Percentiles rank a stretch among this genome's conserved stretches.
Evolutionary conservation across 257 asterid species (phyloP).

Genomic region (Petrea volubilis): DNA sequence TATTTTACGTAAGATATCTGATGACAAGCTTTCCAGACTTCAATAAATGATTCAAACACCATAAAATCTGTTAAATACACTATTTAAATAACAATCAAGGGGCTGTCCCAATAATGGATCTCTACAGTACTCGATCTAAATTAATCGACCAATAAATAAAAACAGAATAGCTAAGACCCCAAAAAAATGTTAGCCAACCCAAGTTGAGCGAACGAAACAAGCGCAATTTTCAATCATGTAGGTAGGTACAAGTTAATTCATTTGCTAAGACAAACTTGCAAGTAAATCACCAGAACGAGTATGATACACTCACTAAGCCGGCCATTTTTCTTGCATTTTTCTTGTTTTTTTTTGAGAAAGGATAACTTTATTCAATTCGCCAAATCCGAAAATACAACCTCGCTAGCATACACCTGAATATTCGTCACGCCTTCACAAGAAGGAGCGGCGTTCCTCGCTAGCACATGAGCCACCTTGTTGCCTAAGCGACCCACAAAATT

Average conservation of each 20-base stretch:
- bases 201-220: background rate
- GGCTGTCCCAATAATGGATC: too few relatives aligned
- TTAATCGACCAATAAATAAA: too few relatives aligned
- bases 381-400: background rate
- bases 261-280: background rate
- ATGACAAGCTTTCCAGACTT: background rate
- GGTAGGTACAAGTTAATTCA: background rate
- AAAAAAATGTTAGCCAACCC: background rate
- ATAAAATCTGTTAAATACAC: background rate
- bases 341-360: too few relatives aligned
- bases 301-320: background rate
- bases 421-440: too few relatives aligned
- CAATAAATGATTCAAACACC: background rate
- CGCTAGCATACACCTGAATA: slow-evolving; percentile 65
- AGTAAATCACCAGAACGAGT: background rate
- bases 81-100: background rate
- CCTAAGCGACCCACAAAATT: too few relatives aligned
- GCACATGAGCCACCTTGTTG: too few relatives aligned
- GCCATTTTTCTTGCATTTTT: too few relatives aligned
- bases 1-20: background rate
- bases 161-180: too few relatives aligned
- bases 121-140: too few relatives aligned
- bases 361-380: background rate
- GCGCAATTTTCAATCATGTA: background rate
- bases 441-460: too few relatives aligned